These are phyloP conservation scores for Melampsora larici-populina DNA, from an alignment of 1,284 basidiomycete species.

Conservation along the genomic window DNA sequence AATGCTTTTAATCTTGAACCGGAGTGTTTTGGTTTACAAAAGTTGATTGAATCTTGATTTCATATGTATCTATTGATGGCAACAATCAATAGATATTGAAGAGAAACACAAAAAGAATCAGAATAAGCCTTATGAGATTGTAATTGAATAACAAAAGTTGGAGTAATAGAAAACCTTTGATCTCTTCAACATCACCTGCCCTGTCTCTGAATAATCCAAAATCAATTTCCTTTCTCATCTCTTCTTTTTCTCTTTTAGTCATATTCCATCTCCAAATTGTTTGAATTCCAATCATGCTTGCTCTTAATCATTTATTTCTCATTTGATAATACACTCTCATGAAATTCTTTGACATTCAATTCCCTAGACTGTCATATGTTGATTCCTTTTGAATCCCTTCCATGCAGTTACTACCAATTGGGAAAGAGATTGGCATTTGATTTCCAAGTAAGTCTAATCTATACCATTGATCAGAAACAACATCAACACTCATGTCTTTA, in stretches of 20 bases:
- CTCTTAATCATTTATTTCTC: slow-evolving; percentile 70
- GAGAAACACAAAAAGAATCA: slow-evolving; percentile 20
- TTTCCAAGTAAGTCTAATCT: too few species aligned
- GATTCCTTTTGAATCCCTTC: too few species aligned
- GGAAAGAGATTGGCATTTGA: too few species aligned
- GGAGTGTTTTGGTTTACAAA: slow-evolving; percentile 68
- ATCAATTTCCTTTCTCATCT: slow-evolving; percentile 69
- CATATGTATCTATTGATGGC: slow-evolving; percentile 69
- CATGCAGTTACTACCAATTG: too few species aligned
- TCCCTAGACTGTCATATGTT: too few species aligned
- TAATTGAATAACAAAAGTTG: slow-evolving; percentile 66
- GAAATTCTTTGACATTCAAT: slow-evolving; percentile 96
- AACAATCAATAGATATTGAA: too few species aligned
- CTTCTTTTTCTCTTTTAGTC: slow-evolving; percentile 69
- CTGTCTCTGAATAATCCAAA: slow-evolving; percentile 71
- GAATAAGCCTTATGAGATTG: slow-evolving; percentile 72
- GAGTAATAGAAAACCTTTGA: slow-evolving; percentile 65
- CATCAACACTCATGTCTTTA: too few species aligned
- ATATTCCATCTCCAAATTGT: slow-evolving; percentile 86
- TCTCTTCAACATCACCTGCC: slow-evolving; percentile 72
- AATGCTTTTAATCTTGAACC: slow-evolving; percentile 76
- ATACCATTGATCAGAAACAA: too few species aligned
- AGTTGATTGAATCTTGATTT: slow-evolving; percentile 67
- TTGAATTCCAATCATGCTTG: slow-evolving; percentile 78
- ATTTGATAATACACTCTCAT: slow-evolving; percentile 77